Base-by-base conservation (phyloP, 495 filamentous ascomycete species). In the Neurospora cerealis region DNA sequence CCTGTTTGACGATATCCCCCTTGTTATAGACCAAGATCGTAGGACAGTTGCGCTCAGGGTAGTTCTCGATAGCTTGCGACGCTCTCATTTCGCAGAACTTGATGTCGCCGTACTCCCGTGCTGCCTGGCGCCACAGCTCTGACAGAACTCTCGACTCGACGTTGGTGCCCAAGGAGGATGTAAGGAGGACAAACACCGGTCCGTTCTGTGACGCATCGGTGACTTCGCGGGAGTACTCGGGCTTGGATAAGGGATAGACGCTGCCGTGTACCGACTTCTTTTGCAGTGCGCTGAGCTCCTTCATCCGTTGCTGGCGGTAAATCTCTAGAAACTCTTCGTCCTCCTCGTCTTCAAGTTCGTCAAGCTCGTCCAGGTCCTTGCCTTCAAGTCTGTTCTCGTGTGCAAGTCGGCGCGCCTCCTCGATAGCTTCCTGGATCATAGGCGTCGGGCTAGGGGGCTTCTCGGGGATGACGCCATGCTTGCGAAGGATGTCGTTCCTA, bases 401-500 rank as follows among this genome's bases (percentile, higher is more conserved):
- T 46, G 93, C 94, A 69, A 93, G 86, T 75, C 88, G 86, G 70
- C 92, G 88, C 8, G 92, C 96, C 83, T 95, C 92, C 48, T 89
- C 80, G 60, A 98, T 87, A n/a, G 96, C 96, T 86, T 98, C 96
- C 83, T 98, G 92, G 78, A 99, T 97, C 75, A 96, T 87, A 17
- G 94, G 93, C 24, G 96, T 97, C 1, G 95, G 95, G 54, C 94
- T 96, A 19, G 95, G 93, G 1, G 95, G 94, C 81, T 97, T 98
- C 79, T 98, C 95, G 15, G 96, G 96, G 72, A 99, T 98, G 71
- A 99, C 85, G 48, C 93, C 93, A 83, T 98, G 94, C 81, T 97
- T 94, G 72, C 96, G 93, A 70, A 99, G 93, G 79, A 99, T 99
- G 75, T 99, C 96, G 79, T 99, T 99, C 95, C 95, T 98, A 80